Conservation (phyloP, 345 rosid species). For the Pistacia atlantica region DNA sequence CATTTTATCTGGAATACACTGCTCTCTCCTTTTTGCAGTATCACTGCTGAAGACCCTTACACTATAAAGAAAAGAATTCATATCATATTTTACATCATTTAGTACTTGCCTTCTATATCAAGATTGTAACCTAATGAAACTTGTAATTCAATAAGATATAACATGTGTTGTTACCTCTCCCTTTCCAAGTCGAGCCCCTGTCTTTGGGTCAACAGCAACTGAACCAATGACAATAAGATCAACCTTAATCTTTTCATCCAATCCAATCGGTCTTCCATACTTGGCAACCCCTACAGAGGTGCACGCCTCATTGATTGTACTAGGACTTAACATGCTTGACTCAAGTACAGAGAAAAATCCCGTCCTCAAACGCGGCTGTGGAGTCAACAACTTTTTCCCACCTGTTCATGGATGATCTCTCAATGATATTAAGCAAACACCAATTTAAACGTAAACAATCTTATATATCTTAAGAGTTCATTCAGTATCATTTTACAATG, state of each 20-base stretch:
- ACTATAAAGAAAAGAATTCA: not conserved
- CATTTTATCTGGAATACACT: not conserved
- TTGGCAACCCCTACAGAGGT: slow-evolving; percentile 84
- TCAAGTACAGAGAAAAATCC: slow-evolving; percentile 86
- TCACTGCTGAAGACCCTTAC: not conserved
- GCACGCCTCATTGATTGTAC: slow-evolving; percentile 67
- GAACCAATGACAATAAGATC: slow-evolving; percentile 84
- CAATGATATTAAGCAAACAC: not conserved
- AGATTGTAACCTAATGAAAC: not conserved
- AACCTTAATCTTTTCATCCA: slow-evolving; percentile 80
- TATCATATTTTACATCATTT: not conserved
- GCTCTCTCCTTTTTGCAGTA: not conserved
- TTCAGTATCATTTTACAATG: no score
- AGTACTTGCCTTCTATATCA: not conserved
- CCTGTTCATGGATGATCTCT: slow-evolving; percentile 31
- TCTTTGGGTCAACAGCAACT: slow-evolving; percentile 81
- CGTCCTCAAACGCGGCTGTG: slow-evolving; percentile 88
- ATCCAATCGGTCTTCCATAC: slow-evolving; percentile 78
- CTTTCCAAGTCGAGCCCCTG: slow-evolving; percentile 91
- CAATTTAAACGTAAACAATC: not conserved
- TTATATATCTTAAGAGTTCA: no score
- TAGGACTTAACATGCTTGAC: slow-evolving; percentile 45
- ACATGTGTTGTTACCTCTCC: slow-evolving; percentile 63
- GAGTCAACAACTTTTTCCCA: slow-evolving; percentile 80
- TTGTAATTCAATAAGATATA: not conserved